A percentile compares a stretch with the other conserved stretches of the same genome.
Evolutionary conservation across 73 alveolate species (phyloP).

Genomic region (Paramecium caudatum): DNA sequence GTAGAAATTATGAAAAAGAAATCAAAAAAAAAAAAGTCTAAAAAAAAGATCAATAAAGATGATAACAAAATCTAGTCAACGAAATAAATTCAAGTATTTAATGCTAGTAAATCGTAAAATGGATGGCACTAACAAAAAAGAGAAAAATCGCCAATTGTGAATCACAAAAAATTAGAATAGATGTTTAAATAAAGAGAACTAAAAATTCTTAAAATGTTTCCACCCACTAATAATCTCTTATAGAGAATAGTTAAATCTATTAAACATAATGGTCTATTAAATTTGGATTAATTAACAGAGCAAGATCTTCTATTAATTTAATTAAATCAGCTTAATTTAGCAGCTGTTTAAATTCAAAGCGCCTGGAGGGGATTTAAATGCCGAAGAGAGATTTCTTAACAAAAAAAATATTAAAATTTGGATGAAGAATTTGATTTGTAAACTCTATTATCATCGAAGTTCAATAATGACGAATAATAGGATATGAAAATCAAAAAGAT

Average conservation of each 20-base stretch:
- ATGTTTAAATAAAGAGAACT: neutral
- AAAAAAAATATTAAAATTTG: neutral
- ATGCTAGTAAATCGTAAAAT: neutral
- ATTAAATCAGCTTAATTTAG: neutral
- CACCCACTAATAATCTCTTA: neutral
- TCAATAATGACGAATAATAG: no score
- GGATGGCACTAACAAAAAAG: neutral
- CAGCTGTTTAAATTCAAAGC: constrained; percentile 22
- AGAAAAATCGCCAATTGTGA: no score
- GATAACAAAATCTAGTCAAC: no score
- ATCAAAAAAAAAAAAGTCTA: neutral
- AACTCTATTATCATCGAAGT: no score
- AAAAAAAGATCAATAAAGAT: no score
- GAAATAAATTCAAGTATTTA: no score
- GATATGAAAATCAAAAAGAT: neutral
- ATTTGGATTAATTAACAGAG: neutral
- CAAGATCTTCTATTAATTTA: neutral
- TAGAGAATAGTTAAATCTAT: neutral
- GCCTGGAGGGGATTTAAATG: constrained; percentile 46
- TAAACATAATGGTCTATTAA: neutral
- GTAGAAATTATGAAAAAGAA: neutral
- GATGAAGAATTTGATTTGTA: neutral
- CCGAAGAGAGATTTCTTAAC: constrained; percentile 8
- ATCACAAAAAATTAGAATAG: neutral
- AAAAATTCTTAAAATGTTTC: neutral